A percentile compares a stretch with the other conserved stretches of the same genome.
phyloP scores from a whole-genome alignment of 2,329 filamentous ascomycete genomes.

The Thyridium curvatum region DNA sequence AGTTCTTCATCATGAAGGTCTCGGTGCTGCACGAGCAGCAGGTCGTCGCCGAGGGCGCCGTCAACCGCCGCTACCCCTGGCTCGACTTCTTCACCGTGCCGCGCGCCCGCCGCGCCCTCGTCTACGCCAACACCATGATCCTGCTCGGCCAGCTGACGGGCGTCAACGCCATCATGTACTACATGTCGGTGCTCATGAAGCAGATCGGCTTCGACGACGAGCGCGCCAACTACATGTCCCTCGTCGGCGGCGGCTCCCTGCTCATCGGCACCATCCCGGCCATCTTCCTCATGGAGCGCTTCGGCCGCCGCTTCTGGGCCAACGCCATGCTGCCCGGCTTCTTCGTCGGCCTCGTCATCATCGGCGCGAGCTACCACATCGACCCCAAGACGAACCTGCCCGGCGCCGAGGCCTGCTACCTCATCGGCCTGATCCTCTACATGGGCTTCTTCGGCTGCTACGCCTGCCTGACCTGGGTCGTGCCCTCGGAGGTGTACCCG shows the following conservation, averaged over 20 bases:
- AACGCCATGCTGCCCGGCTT: constrained; percentile 66
- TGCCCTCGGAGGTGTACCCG: constrained; percentile 65
- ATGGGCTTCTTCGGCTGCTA: constrained; percentile 64
- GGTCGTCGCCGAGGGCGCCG: constrained; percentile 40
- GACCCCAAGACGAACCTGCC: constrained; percentile 34
- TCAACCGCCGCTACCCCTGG: constrained; percentile 57
- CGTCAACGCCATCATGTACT: constrained; percentile 66
- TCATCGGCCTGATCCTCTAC: constrained; percentile 62
- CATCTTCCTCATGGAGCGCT: constrained; percentile 65
- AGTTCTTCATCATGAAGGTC: constrained; percentile 69
- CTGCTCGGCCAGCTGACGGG: constrained; percentile 65
- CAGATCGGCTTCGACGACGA: constrained; percentile 60
- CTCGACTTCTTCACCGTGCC: constrained; percentile 68
- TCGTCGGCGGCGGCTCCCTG: constrained; percentile 63
- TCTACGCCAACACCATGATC: constrained; percentile 67
- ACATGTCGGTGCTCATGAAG: constrained; percentile 62
- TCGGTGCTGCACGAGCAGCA: constrained; percentile 51
- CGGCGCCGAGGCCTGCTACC: constrained; percentile 53
- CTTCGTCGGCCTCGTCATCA: constrained; percentile 61
- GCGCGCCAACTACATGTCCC: constrained; percentile 65
- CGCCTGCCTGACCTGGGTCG: constrained; percentile 58
- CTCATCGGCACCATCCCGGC: constrained; percentile 63
- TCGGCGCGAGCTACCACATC: constrained; percentile 58
- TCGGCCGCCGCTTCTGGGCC: constrained; percentile 69
- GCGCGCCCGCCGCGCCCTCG: constrained; percentile 56